Percentiles rank a stretch among this genome's conserved stretches.
Evolutionary conservation across 2,329 filamentous ascomycete species (phyloP).

Genomic region (Epichloe gansuensis): DNA sequence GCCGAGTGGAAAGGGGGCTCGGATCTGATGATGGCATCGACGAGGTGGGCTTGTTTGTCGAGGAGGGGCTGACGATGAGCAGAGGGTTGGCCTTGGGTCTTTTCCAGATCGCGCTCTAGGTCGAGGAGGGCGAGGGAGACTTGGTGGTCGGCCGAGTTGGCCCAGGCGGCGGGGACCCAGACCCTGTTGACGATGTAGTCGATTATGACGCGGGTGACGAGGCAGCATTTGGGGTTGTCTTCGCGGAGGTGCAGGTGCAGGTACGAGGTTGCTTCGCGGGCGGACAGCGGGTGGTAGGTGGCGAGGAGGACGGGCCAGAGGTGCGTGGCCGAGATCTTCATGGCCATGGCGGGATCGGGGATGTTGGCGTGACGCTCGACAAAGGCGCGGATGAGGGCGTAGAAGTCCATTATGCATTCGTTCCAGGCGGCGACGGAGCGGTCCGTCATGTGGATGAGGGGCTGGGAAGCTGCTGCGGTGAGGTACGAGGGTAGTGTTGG

Average conservation of each 20-base stretch:
- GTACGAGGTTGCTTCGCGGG: slow-evolving; percentile 27
- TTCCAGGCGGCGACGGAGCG: slow-evolving; percentile 22
- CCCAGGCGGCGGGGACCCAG: slow-evolving; percentile 28
- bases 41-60: slow-evolving; percentile 22
- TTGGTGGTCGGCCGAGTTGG: slow-evolving; percentile 22
- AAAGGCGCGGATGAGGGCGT: slow-evolving; percentile 23
- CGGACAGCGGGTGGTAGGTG: slow-evolving; percentile 25
- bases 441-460: slow-evolving; percentile 25
- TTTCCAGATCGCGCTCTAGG: slow-evolving; percentile 24
- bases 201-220: slow-evolving; percentile 30
- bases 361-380: slow-evolving; percentile 23
- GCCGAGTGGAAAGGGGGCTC: slow-evolving; percentile 20
- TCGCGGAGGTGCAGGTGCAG: slow-evolving; percentile 28
- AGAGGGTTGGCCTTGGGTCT: slow-evolving; percentile 24
- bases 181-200: slow-evolving; percentile 31
- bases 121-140: slow-evolving; percentile 23
- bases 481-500: slow-evolving; percentile 7
- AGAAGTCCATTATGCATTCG: slow-evolving; percentile 25
- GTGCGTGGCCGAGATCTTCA: slow-evolving; percentile 17
- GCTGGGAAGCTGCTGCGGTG: slow-evolving; percentile 10
- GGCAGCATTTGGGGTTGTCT: slow-evolving; percentile 27
- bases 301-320: slow-evolving; percentile 26
- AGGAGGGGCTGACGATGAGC: slow-evolving; percentile 27
- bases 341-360: slow-evolving; percentile 17
- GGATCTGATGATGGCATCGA: slow-evolving; percentile 26